These are phyloP conservation scores for Aspergillus bertholletiae DNA, from an alignment of 495 filamentous ascomycete genomes.

Conservation along the genomic window DNA sequence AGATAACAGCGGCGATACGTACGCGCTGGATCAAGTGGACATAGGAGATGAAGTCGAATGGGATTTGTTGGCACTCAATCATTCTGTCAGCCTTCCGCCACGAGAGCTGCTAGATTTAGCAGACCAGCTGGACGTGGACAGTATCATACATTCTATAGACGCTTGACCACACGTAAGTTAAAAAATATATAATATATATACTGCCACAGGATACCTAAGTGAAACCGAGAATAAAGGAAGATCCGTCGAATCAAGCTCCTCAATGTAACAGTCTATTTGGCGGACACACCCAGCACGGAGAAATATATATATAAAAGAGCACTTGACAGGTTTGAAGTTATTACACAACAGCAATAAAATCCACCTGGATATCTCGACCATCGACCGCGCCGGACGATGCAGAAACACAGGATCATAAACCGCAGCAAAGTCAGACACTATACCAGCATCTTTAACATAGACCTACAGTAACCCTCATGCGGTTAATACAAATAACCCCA, in stretches of 20 bases:
- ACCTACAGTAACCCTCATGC: constrained; percentile 4
- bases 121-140: constrained; percentile 28
- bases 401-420: constrained; percentile 15
- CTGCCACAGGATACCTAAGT: no score
- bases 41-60: constrained; percentile 24
- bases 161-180: no score
- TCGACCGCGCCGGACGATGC: constrained; percentile 15
- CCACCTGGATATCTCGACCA: constrained; percentile 17
- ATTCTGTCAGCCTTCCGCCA: constrained; percentile 24
- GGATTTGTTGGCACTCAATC: constrained; percentile 25
- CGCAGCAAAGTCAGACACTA: constrained; percentile 13
- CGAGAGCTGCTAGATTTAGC: constrained; percentile 26
- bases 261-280: no score
- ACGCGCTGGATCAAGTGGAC: not conserved
- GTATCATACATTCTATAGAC: constrained; percentile 24
- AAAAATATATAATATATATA: no score
- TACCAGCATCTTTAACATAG: constrained; percentile 12
- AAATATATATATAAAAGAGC: no score
- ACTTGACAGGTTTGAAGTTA: no score
- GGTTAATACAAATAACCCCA: not conserved
- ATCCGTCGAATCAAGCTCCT: no score
- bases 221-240: no score
- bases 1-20: not conserved
- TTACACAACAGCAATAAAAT: constrained; percentile 17
- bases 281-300: no score